Percentiles rank a stretch among this genome's conserved stretches.
phyloP scores from a whole-genome alignment of 192 early-diverging fungal genomes.

The Gigaspora rosea region DNA sequence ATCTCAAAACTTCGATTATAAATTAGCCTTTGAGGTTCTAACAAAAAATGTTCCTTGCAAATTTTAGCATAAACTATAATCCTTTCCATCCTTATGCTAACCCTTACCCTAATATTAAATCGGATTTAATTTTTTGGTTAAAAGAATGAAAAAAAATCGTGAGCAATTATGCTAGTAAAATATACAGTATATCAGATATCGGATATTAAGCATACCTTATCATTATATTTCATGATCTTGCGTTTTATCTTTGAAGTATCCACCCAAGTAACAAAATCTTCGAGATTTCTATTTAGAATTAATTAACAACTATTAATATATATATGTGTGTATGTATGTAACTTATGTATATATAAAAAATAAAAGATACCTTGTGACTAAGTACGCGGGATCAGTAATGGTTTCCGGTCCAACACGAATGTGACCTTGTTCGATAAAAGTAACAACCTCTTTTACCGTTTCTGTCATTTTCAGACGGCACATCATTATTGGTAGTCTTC shows the following conservation, averaged over 20 bases:
- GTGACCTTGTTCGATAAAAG: conserved; percentile 93
- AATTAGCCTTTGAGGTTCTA: no score
- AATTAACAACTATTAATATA: background rate
- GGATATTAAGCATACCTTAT: conserved; percentile 58
- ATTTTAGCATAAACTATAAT: no score
- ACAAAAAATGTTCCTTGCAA: no score
- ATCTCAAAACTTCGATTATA: no score
- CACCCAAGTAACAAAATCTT: conserved; percentile 98
- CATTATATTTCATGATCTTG: conserved; percentile 94
- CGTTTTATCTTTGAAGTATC: conserved; percentile 97
- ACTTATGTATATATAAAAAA: background rate
- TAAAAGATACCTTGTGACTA: conserved; percentile 38
- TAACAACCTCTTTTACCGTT: conserved; percentile 87
- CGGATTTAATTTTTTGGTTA: no score
- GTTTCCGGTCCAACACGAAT: conserved; percentile 90
- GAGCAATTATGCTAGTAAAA: background rate
- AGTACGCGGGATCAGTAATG: conserved; percentile 85
- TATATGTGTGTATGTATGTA: no score
- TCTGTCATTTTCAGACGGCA: conserved; percentile 94
- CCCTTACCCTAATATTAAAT: no score
- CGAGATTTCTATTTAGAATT: conserved; percentile 76
- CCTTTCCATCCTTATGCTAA: no score
- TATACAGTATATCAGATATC: background rate
- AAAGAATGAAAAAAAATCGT: background rate
- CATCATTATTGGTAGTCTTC: conserved; percentile 90